A percentile compares a stretch with the other conserved stretches of the same genome.
These are phyloP conservation scores for Pisolithus microcarpus DNA, from an alignment of 768 basidiomycete genomes.

Conservation along the genomic window DNA sequence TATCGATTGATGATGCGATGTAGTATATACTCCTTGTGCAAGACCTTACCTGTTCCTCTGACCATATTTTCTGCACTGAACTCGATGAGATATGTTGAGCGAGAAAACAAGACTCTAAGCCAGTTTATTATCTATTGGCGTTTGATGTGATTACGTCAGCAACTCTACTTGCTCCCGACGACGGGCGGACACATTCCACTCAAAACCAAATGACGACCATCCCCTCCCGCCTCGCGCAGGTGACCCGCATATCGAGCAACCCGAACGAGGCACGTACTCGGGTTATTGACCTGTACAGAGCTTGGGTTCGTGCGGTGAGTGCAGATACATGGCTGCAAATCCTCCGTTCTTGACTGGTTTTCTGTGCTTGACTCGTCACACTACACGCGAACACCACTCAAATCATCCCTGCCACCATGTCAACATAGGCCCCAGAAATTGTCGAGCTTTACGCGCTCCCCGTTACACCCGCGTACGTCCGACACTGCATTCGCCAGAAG, in stretches of 20 bases:
- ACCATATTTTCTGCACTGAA: conserved; percentile 18
- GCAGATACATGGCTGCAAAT: neutral
- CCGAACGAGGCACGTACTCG: conserved; percentile 58
- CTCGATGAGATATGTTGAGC: neutral
- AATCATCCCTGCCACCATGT: neutral
- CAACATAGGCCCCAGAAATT: conserved; percentile 78
- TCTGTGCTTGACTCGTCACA: neutral
- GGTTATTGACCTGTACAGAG: conserved; percentile 75
- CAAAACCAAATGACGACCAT: conserved; percentile 63
- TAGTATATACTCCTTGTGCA: neutral
- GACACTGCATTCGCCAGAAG: conserved; percentile 74
- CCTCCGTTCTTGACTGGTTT: neutral
- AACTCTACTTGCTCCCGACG: neutral
- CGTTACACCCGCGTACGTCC: conserved; percentile 67
- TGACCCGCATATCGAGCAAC: conserved; percentile 51
- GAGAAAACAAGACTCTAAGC: neutral
- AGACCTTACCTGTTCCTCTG: conserved; percentile 23
- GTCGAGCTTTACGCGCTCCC: conserved; percentile 74
- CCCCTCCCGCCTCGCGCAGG: conserved; percentile 77
- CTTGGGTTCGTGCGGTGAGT: conserved; percentile 90
- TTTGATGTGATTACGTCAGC: conserved; percentile 13
- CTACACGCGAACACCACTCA: neutral
- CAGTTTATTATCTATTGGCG: neutral
- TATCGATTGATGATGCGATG: neutral
- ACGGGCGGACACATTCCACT: neutral